Evolutionary conservation across 75 land plant species (phyloP).

Genomic region (Larix kaempferi): DNA sequence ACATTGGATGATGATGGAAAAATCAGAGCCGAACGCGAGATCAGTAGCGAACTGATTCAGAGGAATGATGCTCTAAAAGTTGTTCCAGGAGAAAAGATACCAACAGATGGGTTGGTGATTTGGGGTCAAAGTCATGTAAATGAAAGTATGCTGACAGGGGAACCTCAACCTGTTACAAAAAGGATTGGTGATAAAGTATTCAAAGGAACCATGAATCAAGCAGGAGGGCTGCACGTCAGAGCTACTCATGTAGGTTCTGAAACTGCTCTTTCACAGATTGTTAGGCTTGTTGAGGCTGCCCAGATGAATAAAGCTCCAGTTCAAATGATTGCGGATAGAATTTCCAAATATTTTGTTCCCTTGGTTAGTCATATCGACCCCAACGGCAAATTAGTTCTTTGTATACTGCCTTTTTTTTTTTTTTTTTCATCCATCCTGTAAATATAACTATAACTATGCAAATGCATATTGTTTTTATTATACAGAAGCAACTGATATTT

Average conservation of each 20-base stretch:
- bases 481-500: neutral
- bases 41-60: constrained; percentile 37
- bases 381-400: neutral
- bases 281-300: constrained; percentile 34
- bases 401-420: neutral
- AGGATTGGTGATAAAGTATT: constrained; percentile 25
- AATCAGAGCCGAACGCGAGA: constrained; percentile 13
- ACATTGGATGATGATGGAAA: constrained; percentile 22
- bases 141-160: constrained; percentile 46
- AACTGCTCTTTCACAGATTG: constrained; percentile 36
- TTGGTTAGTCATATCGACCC: constrained; percentile 21
- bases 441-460: too few species aligned
- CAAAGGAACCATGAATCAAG: constrained; percentile 28
- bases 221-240: constrained; percentile 19
- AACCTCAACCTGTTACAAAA: constrained; percentile 27
- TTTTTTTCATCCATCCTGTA: neutral
- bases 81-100: constrained; percentile 20
- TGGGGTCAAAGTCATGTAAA: constrained; percentile 34
- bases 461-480: too few species aligned
- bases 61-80: constrained; percentile 26
- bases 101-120: constrained; percentile 34
- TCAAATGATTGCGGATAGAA: constrained; percentile 31
- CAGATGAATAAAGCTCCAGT: constrained; percentile 42
- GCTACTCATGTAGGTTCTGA: constrained; percentile 33
- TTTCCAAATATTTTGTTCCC: constrained; percentile 39